Base-by-base conservation (phyloP, 768 basidiomycete genomes). In the Tubosaeta sp. region DNA sequence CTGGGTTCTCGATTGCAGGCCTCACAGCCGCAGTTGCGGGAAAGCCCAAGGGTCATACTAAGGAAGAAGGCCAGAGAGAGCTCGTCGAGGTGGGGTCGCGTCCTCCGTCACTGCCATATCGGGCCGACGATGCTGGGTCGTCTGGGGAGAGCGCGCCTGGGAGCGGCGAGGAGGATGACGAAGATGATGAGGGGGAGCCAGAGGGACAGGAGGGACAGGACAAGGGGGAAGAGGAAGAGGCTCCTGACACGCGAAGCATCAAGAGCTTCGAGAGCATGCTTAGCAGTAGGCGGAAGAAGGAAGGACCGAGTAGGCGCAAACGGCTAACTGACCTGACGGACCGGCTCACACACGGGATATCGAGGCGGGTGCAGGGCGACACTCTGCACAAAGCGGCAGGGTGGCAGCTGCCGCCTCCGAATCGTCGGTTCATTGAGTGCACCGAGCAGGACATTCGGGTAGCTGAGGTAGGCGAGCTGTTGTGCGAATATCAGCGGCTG, bases 191-290 rank as follows among this genome's bases (percentile, higher is more conserved):
- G 6, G 57, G 48, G 5, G 67, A 56, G 18, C 25, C 25, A 4
- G 4, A 27, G 25, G 25, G 25, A 27, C 25, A 8, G n/a, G n/a
- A n/a, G n/a, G n/a, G 63, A 2, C 54, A 55, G 1, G 63, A 67
- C 1, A 70, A 64, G 3, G 72, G 66, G 3, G 58, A 38, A 3
- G 54, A 48, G 4, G 62, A n/a, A n/a, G n/a, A 72, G 46, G 64
- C 58, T 41, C 69, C 74, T 50, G 90, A 91, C 66, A 59, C 81
- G 39, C 75, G 86, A 69, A 92, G 90, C 58, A 88, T 94, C 47
- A 73, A 82, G 57, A 94, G 91, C 64, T 92, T 94, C 61, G 86
- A 84, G 72, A 92, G 81, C 56, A 92, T 91, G 90, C 72, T 91
- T 76, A 83, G 73, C 32, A 29, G 59, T 14, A 47, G 59, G 25